These are phyloP conservation scores for Mycena haematopus DNA, from an alignment of 768 basidiomycete species.

Conservation along the genomic window DNA sequence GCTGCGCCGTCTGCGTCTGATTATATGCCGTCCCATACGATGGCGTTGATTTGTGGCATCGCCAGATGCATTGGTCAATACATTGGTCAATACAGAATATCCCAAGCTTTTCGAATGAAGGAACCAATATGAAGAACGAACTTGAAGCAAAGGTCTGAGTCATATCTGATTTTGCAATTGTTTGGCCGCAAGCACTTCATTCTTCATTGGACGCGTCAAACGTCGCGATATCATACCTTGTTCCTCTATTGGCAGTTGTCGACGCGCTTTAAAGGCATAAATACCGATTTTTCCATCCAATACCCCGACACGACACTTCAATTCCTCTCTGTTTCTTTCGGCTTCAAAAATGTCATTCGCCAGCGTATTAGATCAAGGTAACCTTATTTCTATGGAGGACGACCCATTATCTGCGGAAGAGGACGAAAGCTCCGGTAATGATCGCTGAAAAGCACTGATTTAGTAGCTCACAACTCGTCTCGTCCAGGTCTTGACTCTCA, in stretches of 20 bases:
- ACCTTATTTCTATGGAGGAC: slow-evolving; percentile 27
- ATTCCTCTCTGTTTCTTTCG: no score
- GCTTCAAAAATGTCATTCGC: slow-evolving; percentile 1
- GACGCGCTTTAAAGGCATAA: not conserved
- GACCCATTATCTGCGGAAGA: slow-evolving; percentile 9
- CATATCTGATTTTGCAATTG: not conserved
- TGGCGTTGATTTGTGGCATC: no score
- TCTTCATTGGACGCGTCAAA: not conserved
- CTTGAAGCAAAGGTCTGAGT: no score
- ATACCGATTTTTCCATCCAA: not conserved
- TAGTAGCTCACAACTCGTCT: no score
- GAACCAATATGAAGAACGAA: no score
- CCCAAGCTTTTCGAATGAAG: no score
- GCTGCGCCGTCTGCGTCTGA: no score
- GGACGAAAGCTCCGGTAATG: slow-evolving; percentile 19
- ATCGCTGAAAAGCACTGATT: not conserved
- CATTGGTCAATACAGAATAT: no score
- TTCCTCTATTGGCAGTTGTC: not conserved
- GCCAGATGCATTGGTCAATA: no score
- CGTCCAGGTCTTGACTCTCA: slow-evolving; percentile 20
- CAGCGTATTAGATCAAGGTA: slow-evolving; percentile 6
- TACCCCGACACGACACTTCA: not conserved
- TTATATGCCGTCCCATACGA: no score
- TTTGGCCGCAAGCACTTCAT: not conserved
- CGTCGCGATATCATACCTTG: not conserved